Evolutionary conservation across 2,329 filamentous ascomycete species (phyloP).

Genomic region (Colletotrichum destructivum): DNA sequence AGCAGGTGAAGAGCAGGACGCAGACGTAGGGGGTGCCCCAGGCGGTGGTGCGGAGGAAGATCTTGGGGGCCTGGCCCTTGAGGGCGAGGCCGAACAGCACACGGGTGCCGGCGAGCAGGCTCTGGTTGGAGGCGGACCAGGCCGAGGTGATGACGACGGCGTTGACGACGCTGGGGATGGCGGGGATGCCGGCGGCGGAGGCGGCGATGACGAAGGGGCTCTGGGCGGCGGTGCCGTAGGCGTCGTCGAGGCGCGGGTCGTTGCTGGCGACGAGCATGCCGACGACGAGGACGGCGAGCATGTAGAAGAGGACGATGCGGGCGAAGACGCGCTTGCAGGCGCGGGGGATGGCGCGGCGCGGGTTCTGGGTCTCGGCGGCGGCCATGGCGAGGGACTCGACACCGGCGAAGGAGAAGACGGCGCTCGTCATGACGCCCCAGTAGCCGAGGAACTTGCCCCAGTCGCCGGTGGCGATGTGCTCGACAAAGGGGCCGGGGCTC

Average conservation of each 20-base stretch:
- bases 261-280: slow-evolving; percentile 69
- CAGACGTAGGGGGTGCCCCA: slow-evolving; percentile 51
- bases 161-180: slow-evolving; percentile 70
- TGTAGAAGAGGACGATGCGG: slow-evolving; percentile 58
- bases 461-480: slow-evolving; percentile 64
- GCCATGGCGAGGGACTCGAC: slow-evolving; percentile 46
- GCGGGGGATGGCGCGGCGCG: slow-evolving; percentile 57
- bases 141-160: slow-evolving; percentile 68
- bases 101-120: slow-evolving; percentile 70
- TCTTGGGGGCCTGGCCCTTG: slow-evolving; percentile 65
- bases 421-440: slow-evolving; percentile 46
- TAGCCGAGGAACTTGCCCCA: slow-evolving; percentile 52
- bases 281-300: slow-evolving; percentile 66
- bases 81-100: slow-evolving; percentile 69
- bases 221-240: slow-evolving; percentile 64
- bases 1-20: slow-evolving; percentile 65
- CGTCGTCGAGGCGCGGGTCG: slow-evolving; percentile 63
- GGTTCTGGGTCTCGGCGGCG: slow-evolving; percentile 56
- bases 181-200: slow-evolving; percentile 66
- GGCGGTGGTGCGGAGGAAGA: slow-evolving; percentile 53
- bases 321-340: slow-evolving; percentile 48
- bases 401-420: slow-evolving; percentile 47
- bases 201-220: slow-evolving; percentile 67
- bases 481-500: slow-evolving; percentile 67
- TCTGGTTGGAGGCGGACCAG: slow-evolving; percentile 65